Evolutionary conservation across 192 early-diverging fungal species (phyloP).

Genomic region (Backusella luteola): DNA sequence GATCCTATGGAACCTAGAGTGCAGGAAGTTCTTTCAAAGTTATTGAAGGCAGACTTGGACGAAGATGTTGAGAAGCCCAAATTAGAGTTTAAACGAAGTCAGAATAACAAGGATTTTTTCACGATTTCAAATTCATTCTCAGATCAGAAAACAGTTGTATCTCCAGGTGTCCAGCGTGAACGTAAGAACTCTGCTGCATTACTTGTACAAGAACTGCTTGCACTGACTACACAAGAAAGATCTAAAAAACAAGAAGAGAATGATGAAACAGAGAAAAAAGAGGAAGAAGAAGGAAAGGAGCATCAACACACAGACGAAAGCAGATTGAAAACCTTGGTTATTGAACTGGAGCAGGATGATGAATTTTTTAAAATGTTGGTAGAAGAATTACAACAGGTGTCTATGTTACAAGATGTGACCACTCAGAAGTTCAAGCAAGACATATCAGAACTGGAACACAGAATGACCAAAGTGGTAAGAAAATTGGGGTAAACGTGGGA

Average conservation of each 20-base stretch:
- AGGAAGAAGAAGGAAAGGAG: background rate
- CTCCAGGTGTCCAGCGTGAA: background rate
- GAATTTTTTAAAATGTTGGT: conserved; percentile 39
- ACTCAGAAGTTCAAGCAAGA: conserved; percentile 26
- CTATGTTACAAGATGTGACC: conserved; percentile 13
- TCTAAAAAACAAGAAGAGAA: background rate
- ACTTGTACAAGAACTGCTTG: conserved; percentile 4
- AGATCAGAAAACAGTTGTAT: background rate
- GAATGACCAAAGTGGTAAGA: conserved; percentile 26
- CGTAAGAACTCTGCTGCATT: background rate
- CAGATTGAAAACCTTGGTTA: background rate
- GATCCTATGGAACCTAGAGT: conserved; percentile 5
- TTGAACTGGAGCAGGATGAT: conserved; percentile 39
- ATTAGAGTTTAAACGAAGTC: background rate
- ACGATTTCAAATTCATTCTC: background rate
- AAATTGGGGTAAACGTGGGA: background rate
- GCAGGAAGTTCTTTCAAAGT: conserved; percentile 1
- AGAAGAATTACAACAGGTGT: conserved; percentile 23
- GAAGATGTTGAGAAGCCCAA: background rate
- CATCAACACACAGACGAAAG: background rate
- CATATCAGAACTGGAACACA: conserved; percentile 25
- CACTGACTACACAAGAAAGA: background rate
- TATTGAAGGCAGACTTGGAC: background rate
- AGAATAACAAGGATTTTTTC: conserved; percentile 13
- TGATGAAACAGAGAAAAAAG: background rate